phyloP scores from a whole-genome alignment of 2,329 filamentous ascomycete genomes.

The Gyromitra esculenta region DNA sequence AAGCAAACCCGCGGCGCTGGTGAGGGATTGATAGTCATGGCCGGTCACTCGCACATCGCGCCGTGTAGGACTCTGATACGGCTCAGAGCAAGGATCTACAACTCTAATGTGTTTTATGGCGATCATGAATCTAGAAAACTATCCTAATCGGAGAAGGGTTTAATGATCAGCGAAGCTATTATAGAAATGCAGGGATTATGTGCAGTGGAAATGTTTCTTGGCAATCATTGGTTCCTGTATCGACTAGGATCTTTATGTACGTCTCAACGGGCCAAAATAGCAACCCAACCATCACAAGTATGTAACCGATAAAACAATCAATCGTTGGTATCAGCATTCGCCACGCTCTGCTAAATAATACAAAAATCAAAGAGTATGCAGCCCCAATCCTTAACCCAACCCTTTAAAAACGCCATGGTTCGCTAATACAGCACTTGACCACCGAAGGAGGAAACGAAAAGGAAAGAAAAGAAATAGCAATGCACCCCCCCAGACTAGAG shows the following conservation, averaged over 20 bases:
- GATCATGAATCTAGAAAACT: not conserved
- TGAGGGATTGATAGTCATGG: not conserved
- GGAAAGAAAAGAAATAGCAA: not conserved
- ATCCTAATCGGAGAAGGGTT: not conserved
- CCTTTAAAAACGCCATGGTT: constrained; percentile 1
- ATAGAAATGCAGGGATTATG: not conserved
- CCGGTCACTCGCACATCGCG: not conserved
- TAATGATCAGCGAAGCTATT: not conserved
- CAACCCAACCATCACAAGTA: too few species aligned
- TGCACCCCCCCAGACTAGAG: not conserved
- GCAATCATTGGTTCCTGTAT: not conserved
- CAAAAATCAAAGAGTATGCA: not conserved
- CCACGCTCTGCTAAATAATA: not conserved
- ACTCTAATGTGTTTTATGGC: not conserved
- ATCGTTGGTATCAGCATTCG: not conserved
- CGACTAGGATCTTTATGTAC: not conserved
- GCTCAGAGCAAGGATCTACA: not conserved
- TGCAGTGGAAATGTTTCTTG: not conserved
- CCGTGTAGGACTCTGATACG: not conserved
- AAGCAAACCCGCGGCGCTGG: too few species aligned
- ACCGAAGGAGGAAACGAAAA: not conserved
- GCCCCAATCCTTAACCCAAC: not conserved
- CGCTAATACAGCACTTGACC: not conserved
- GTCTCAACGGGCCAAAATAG: not conserved
- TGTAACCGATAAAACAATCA: not conserved